Evolutionary conservation across 2,329 filamentous ascomycete species (phyloP).

Genomic region (Venturia asperata): DNA sequence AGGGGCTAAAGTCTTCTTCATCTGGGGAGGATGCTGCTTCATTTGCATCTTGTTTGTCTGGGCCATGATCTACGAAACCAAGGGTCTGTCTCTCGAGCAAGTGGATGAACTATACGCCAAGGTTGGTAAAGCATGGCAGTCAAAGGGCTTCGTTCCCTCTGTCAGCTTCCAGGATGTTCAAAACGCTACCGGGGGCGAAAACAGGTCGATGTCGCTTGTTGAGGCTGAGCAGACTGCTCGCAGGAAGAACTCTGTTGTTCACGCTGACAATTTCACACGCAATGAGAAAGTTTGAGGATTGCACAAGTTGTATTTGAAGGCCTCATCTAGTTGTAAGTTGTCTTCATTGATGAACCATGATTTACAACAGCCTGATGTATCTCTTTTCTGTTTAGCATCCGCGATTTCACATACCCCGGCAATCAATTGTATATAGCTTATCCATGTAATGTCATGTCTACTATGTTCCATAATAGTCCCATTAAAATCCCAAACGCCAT

Average conservation of each 20-base stretch:
- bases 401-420: no score
- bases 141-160: conserved; percentile 54
- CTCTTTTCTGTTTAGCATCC: no score
- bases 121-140: conserved; percentile 63
- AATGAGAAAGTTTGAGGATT: neutral
- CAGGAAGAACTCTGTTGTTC: conserved; percentile 13
- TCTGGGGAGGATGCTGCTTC: conserved; percentile 48
- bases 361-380: no score
- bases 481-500: no score
- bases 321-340: neutral
- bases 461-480: no score
- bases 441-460: no score
- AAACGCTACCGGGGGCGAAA: conserved; percentile 17
- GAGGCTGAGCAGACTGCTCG: conserved; percentile 21
- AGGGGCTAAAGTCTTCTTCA: conserved; percentile 45
- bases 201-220: conserved; percentile 25
- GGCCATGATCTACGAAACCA: conserved; percentile 69
- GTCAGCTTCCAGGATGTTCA: conserved; percentile 31
- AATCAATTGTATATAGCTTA: no score
- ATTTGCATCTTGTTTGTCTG: conserved; percentile 59
- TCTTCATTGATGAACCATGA: neutral
- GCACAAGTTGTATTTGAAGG: neutral
- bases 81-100: conserved; percentile 68
- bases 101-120: conserved; percentile 74
- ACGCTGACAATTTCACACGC: neutral